Percentiles rank a stretch among this genome's conserved stretches.
Evolutionary conservation across 2,329 filamentous ascomycete species (phyloP).

Genomic region (Colletotrichum shisoi): DNA sequence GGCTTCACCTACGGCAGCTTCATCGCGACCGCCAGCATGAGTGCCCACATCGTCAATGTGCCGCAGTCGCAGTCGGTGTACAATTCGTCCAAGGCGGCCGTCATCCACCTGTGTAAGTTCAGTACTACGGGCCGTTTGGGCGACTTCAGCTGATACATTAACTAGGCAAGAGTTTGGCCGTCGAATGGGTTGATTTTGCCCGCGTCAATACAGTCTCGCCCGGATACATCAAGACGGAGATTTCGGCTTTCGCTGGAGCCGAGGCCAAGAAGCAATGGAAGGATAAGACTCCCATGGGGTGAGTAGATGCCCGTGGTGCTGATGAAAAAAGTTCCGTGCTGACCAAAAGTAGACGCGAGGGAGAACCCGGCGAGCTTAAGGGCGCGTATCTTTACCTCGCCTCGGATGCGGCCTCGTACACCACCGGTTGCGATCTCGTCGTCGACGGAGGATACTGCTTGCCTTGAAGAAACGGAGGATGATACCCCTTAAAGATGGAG

Average conservation of each 20-base stretch:
- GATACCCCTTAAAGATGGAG: slow-evolving; percentile 1
- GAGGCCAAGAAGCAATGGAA: slow-evolving; percentile 78
- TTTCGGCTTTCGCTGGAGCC: slow-evolving; percentile 68
- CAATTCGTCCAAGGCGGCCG: slow-evolving; percentile 74
- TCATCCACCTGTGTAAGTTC: slow-evolving; percentile 65
- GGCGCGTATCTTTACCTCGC: slow-evolving; percentile 83
- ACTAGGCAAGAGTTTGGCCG: slow-evolving; percentile 71
- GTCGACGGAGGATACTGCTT: slow-evolving; percentile 78
- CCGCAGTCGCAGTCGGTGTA: slow-evolving; percentile 78
- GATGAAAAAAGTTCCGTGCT: slow-evolving; percentile 25
- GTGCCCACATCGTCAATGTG: slow-evolving; percentile 78
- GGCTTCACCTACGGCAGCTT: slow-evolving; percentile 73
- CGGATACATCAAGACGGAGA: slow-evolving; percentile 78
- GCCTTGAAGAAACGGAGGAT: slow-evolving; percentile 49
- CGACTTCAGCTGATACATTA: slow-evolving; percentile 10
- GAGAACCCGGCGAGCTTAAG: slow-evolving; percentile 77
- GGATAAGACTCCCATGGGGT: slow-evolving; percentile 81
- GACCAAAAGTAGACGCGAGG: slow-evolving; percentile 66
- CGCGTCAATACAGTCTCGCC: slow-evolving; percentile 76
- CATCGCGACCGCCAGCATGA: slow-evolving; percentile 81
- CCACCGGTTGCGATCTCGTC: slow-evolving; percentile 76
- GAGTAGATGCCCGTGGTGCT: slow-evolving; percentile 42
- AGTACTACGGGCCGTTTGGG: slow-evolving; percentile 40
- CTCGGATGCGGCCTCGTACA: slow-evolving; percentile 83
- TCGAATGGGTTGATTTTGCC: slow-evolving; percentile 80